These are phyloP conservation scores for Cenococcum geophilum DNA, from an alignment of 495 filamentous ascomycete genomes.

Conservation along the genomic window DNA sequence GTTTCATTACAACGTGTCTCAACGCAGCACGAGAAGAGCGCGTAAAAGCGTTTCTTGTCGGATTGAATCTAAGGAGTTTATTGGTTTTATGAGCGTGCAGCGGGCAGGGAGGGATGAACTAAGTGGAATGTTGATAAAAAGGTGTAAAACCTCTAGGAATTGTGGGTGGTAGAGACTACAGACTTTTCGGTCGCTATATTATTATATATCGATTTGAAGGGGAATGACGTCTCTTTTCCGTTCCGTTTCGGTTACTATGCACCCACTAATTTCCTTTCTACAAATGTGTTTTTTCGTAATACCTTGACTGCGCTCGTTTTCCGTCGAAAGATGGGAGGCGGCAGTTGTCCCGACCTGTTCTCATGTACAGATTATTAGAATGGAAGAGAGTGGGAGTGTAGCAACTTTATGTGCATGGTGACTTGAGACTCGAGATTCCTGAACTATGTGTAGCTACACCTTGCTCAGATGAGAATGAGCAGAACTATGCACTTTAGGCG, in stretches of 20 bases:
- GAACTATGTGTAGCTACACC: too few species aligned
- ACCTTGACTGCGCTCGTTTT: slow-evolving; percentile 5
- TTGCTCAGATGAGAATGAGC: too few species aligned
- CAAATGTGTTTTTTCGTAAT: slow-evolving; percentile 13
- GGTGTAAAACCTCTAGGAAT: background rate
- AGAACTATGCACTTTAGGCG: too few species aligned
- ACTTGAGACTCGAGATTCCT: background rate
- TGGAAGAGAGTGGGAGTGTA: slow-evolving; percentile 16
- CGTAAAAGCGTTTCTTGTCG: slow-evolving; percentile 39
- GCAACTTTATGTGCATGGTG: background rate
- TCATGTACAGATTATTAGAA: slow-evolving; percentile 24
- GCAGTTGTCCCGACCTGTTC: slow-evolving; percentile 1
- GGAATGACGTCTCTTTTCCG: background rate
- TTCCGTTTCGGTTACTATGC: background rate
- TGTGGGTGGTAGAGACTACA: background rate
- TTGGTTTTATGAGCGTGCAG: background rate
- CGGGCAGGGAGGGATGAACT: background rate
- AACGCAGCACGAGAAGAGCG: slow-evolving; percentile 72
- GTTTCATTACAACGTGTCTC: slow-evolving; percentile 80
- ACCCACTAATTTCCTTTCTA: slow-evolving; percentile 21
- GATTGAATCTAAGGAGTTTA: background rate
- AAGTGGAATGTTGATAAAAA: background rate
- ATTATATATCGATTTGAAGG: background rate
- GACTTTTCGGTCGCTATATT: background rate
- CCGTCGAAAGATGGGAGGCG: background rate